These are phyloP conservation scores for Eragrostis nindensis DNA, from an alignment of 176 grass and related monocot genomes.

Conservation along the genomic window DNA sequence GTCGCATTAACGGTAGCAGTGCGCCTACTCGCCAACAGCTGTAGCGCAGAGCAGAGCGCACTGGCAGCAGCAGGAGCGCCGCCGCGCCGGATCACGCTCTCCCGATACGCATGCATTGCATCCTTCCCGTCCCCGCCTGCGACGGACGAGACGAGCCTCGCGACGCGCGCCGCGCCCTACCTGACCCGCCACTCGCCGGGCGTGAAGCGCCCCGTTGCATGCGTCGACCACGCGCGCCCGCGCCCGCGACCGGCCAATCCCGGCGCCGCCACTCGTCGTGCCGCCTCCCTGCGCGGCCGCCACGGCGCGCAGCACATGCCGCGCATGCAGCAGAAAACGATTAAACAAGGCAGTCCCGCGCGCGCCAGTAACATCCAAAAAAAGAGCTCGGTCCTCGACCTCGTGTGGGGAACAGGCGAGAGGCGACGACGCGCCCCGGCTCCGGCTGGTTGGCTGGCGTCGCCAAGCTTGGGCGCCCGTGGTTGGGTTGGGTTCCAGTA, in stretches of 20 bases:
- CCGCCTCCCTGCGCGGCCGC: slow-evolving; percentile 26
- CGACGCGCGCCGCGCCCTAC: not conserved
- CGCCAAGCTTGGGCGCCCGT: not conserved
- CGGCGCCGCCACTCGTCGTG: slow-evolving; percentile 59
- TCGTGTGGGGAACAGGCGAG: not conserved
- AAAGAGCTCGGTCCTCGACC: not conserved
- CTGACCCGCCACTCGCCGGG: slow-evolving; percentile 45
- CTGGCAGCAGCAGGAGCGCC: not conserved
- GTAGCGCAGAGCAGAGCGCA: slow-evolving; percentile 16
- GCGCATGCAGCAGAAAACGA: slow-evolving; percentile 44
- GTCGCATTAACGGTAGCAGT: slow-evolving; percentile 23
- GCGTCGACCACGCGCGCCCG: slow-evolving; percentile 23
- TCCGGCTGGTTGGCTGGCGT: too few species aligned
- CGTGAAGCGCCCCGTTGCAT: slow-evolving; percentile 17
- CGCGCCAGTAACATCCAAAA: slow-evolving; percentile 37
- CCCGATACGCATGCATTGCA: not conserved
- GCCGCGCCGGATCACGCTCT: not conserved
- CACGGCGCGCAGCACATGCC: slow-evolving; percentile 51
- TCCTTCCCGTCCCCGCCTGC: not conserved
- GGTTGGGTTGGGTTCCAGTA: slow-evolving; percentile 31
- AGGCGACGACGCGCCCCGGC: not conserved
- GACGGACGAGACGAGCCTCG: too few species aligned
- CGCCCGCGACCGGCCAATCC: slow-evolving; percentile 45
- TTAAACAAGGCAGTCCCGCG: not conserved
- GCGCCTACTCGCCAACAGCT: slow-evolving; percentile 16